phyloP scores from a whole-genome alignment of 352 stramenopile genomes.

The Hyaloperonospora arabidopsidis region DNA sequence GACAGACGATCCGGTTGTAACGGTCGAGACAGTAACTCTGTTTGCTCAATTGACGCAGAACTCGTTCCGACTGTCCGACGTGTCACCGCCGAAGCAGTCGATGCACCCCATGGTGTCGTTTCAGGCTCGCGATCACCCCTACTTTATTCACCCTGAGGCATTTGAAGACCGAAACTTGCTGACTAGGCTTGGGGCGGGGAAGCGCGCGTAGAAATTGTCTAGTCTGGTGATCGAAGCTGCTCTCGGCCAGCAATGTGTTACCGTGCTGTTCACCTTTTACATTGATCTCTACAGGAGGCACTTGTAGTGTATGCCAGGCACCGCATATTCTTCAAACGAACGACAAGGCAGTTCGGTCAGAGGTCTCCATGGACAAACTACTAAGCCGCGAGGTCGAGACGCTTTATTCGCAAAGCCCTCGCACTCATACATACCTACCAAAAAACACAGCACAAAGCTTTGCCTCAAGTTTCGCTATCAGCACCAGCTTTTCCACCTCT shows the following conservation, averaged over 20 bases:
- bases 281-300: constrained; percentile 43
- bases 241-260: constrained; percentile 10
- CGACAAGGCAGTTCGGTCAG: constrained; percentile 29
- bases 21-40: constrained; percentile 64
- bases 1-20: constrained; percentile 34
- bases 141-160: constrained; percentile 76
- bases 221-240: constrained; percentile 12
- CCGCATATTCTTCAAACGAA: constrained; percentile 51
- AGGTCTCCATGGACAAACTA: constrained; percentile 27
- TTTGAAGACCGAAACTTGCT: constrained; percentile 53
- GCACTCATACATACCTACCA: constrained; percentile 56
- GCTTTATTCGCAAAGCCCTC: constrained; percentile 16
- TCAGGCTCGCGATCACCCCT: constrained; percentile 52
- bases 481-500: constrained; percentile 42
- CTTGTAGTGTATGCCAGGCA: constrained; percentile 50
- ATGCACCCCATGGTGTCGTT: constrained; percentile 86
- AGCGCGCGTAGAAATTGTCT: constrained; percentile 14
- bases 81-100: constrained; percentile 37
- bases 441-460: constrained; percentile 70
- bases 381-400: constrained; percentile 17
- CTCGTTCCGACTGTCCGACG: constrained; percentile 57
- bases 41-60: constrained; percentile 46
- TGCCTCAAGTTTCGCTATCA: constrained; percentile 73
- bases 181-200: constrained; percentile 33
- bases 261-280: constrained; percentile 11